Base-by-base conservation (phyloP, 495 filamentous ascomycete species). In the Neurospora sp. region DNA sequence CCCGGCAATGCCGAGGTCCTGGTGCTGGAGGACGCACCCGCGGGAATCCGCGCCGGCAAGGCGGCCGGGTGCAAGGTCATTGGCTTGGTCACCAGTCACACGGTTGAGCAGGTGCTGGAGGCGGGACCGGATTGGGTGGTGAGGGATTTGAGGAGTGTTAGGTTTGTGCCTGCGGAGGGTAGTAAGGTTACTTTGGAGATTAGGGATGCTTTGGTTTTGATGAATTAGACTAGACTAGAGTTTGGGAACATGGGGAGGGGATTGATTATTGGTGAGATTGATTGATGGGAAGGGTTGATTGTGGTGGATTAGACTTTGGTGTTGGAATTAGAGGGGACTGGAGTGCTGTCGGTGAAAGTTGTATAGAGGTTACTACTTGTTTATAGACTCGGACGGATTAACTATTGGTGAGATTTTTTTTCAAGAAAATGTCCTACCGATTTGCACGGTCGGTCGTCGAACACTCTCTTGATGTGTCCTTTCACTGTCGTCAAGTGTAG, bases 11-110 rank as follows among this genome's bases (percentile, higher is more conserved):
- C 73, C 20, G 81, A 86, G 16, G 83, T 96, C 22, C 83, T 98
- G 20, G 95, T 99, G 41, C 81, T 99, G 8, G 96, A 99, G 81
- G 96, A 99, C 82, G 91, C 92, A 69, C 95, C 96, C 0, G 94
- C 94, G n/a, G 96, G 96, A 3, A 94, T 98, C 74, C 83, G 82
- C 69, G 90, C 94, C 22, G 95, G 96, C 31, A 97, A 96, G 82
- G 92, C 89, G 1, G 95, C 96, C 3, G 93, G 93, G 3, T 98
- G 93, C 83, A 89, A 89, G 78, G 96, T 99, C 5, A 82, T 97
- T 59, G 94, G 90, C n/a, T 80, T 99, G 40, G 89, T 91, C 68
- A 98, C 95, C 53, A 94, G 92, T 68, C 95, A 99, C 81, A 87
- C 88, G 27, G 83, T 89, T 48, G 88, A 89, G 76, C 87, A 94